Conservation (phyloP, 2,329 filamentous ascomycete genomes). For the Penicillium thymicola region DNA sequence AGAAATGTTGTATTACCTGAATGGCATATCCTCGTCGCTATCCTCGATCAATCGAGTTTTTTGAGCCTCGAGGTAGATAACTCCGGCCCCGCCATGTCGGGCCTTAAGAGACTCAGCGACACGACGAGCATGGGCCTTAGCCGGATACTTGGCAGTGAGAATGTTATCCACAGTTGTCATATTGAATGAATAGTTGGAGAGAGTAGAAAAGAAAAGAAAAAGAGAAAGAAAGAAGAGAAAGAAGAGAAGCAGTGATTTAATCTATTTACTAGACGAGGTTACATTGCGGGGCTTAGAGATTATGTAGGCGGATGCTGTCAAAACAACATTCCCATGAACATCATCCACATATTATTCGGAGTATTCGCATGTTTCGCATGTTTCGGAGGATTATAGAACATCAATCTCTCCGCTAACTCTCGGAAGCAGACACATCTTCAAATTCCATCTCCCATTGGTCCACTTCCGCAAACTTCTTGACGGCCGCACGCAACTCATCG, state of each 20-base stretch:
- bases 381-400: neutral
- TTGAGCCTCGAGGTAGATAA: constrained; percentile 86
- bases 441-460: constrained; percentile 46
- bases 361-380: neutral
- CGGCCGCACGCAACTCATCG: constrained; percentile 36
- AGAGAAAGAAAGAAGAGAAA: neutral
- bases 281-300: constrained; percentile 21
- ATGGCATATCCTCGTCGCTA: constrained; percentile 77
- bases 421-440: constrained; percentile 37
- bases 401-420: constrained; percentile 14
- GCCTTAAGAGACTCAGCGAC: constrained; percentile 75
- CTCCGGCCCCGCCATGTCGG: constrained; percentile 61
- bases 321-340: neutral
- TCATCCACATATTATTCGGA: neutral
- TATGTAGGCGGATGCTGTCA: constrained; percentile 5
- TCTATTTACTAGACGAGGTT: neutral
- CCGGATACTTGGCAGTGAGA: constrained; percentile 66
- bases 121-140: constrained; percentile 78
- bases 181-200: constrained; percentile 1
- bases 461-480: constrained; percentile 42
- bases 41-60: constrained; percentile 81
- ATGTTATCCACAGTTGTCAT: constrained; percentile 40
- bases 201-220: neutral
- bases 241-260: too few species aligned
- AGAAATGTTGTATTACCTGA: constrained; percentile 56